Percentiles rank a stretch among this genome's conserved stretches.
Conservation (phyloP, 495 filamentous ascomycete species). For the Podospora didyma region DNA sequence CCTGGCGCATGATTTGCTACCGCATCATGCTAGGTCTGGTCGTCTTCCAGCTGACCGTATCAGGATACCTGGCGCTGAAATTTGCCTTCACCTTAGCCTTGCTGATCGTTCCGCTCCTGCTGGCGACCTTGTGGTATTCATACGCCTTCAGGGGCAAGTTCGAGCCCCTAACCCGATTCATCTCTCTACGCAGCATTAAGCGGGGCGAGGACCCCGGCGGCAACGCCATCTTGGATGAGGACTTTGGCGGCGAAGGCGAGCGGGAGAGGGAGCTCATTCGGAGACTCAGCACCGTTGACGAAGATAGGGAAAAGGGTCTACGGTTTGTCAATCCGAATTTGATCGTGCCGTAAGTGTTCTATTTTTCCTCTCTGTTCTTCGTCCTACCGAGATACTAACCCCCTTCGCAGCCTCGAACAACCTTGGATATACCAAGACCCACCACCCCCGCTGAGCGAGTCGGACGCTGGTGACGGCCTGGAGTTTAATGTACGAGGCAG, state of each 20-base stretch:
- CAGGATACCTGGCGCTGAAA: slow-evolving; percentile 76
- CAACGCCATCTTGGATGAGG: slow-evolving; percentile 33
- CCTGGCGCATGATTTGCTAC: slow-evolving; percentile 94
- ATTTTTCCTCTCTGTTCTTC: neutral
- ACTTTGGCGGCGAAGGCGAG: slow-evolving; percentile 30
- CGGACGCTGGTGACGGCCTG: slow-evolving; percentile 9
- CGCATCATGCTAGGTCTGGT: slow-evolving; percentile 78
- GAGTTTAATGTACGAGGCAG: slow-evolving; percentile 4
- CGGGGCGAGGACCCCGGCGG: slow-evolving; percentile 43
- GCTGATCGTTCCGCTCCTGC: slow-evolving; percentile 70
- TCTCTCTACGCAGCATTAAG: slow-evolving; percentile 80
- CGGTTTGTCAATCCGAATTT: slow-evolving; percentile 73
- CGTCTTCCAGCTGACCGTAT: slow-evolving; percentile 87
- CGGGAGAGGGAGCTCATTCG: slow-evolving; percentile 28
- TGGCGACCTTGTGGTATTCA: slow-evolving; percentile 78
- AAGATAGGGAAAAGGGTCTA: slow-evolving; percentile 59
- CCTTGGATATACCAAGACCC: slow-evolving; percentile 51
- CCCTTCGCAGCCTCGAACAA: slow-evolving; percentile 36
- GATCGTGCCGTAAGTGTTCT: slow-evolving; percentile 53
- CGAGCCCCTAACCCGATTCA: slow-evolving; percentile 84
- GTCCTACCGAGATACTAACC: slow-evolving; percentile 7
- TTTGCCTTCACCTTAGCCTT: slow-evolving; percentile 64
- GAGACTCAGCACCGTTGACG: slow-evolving; percentile 55
- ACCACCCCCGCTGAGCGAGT: slow-evolving; percentile 29
- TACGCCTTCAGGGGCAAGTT: slow-evolving; percentile 72